Conservation (phyloP, 495 filamentous ascomycete species). For the Parathielavia hyrcaniae region DNA sequence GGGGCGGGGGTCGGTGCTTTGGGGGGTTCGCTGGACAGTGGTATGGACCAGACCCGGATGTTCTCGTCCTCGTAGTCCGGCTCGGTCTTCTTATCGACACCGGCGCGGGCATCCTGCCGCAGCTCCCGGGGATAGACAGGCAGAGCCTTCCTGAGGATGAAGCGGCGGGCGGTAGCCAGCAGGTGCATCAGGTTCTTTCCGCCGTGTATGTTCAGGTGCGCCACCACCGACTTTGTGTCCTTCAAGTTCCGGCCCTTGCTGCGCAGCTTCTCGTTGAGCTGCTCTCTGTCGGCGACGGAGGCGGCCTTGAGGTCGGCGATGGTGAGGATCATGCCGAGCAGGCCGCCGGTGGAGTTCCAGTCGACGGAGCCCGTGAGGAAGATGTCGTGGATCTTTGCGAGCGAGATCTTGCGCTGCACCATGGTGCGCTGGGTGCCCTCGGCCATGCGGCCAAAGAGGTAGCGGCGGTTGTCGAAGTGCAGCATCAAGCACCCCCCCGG, state of each 20-base stretch:
- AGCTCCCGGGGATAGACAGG: slow-evolving; percentile 64
- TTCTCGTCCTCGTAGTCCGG: slow-evolving; percentile 70
- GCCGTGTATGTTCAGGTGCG: slow-evolving; percentile 64
- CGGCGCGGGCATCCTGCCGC: slow-evolving; percentile 34
- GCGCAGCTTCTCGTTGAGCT: slow-evolving; percentile 29
- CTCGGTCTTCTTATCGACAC: slow-evolving; percentile 11
- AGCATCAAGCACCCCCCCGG: slow-evolving; percentile 70
- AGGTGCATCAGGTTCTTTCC: slow-evolving; percentile 69
- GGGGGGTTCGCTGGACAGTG: slow-evolving; percentile 26
- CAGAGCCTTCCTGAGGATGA: slow-evolving; percentile 80
- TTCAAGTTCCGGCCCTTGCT: slow-evolving; percentile 25
- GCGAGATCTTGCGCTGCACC: slow-evolving; percentile 53
- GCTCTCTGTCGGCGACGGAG: slow-evolving; percentile 24
- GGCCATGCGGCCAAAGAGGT: slow-evolving; percentile 76
- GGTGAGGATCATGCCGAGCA: slow-evolving; percentile 77
- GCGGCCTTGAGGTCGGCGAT: slow-evolving; percentile 57
- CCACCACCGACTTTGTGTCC: slow-evolving; percentile 6
- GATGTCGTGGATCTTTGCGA: slow-evolving; percentile 60
- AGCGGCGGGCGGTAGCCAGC: slow-evolving; percentile 73
- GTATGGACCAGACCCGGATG: slow-evolving; percentile 77
- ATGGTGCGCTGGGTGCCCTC: slow-evolving; percentile 82
- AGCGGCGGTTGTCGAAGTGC: slow-evolving; percentile 71
- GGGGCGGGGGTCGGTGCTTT: not conserved
- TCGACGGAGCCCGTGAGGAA: slow-evolving; percentile 73
- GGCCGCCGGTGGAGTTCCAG: slow-evolving; percentile 71